phyloP scores from a whole-genome alignment of 257 asterid species.

The Solanum appendiculatum region DNA sequence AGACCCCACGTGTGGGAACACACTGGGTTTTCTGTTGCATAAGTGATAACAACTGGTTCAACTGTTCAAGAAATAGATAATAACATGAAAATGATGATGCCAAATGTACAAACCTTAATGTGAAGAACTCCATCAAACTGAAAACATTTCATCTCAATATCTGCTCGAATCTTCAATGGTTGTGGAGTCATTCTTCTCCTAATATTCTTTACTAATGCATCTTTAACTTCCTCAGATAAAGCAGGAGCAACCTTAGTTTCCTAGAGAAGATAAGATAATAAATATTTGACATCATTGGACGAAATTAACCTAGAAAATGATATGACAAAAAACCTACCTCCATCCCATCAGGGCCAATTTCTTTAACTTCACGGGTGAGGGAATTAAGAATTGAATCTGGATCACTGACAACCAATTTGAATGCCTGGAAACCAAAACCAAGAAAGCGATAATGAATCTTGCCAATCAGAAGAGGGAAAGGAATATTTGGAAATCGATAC shows the following conservation, averaged over 20 bases:
- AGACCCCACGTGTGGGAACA: background rate
- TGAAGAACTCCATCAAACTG: constrained; percentile 97
- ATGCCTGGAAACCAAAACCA: constrained; percentile 44
- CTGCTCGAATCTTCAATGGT: constrained; percentile 94
- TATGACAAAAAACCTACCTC: constrained; percentile 38
- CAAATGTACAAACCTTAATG: constrained; percentile 54
- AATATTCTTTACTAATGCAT: constrained; percentile 78
- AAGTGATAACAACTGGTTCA: background rate
- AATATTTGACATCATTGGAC: background rate
- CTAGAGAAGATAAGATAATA: constrained; percentile 20
- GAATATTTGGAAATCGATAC: background rate
- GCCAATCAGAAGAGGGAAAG: background rate
- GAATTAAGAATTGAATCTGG: constrained; percentile 80
- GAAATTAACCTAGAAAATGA: background rate
- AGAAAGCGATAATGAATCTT: background rate
- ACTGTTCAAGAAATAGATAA: background rate
- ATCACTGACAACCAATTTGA: constrained; percentile 73
- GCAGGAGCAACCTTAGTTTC: constrained; percentile 85
- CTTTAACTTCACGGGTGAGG: constrained; percentile 91
- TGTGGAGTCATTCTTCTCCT: constrained; percentile 99
- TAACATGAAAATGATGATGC: constrained; percentile 1
- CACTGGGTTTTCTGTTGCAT: background rate
- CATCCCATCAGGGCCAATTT: constrained; percentile 80
- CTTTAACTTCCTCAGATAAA: constrained; percentile 73
- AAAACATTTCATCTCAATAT: constrained; percentile 94